These are phyloP conservation scores for Fusarium heterosporum DNA, from an alignment of 2,329 filamentous ascomycete genomes.

Conservation along the genomic window DNA sequence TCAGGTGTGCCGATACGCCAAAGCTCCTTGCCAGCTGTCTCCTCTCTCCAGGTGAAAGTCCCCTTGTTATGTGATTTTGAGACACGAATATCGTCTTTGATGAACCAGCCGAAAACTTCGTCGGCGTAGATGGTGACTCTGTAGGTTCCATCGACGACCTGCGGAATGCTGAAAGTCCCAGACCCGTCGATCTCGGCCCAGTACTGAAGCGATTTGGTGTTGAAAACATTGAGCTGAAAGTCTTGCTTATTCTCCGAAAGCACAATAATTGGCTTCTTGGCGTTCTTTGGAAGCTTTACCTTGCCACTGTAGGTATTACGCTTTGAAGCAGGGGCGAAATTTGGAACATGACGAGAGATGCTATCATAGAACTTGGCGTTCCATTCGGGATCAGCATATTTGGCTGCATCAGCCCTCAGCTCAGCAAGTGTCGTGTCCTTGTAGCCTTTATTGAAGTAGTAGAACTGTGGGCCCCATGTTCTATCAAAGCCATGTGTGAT, in stretches of 20 bases:
- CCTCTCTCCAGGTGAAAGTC: constrained; percentile 25
- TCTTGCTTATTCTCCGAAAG: constrained; percentile 52
- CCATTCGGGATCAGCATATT: constrained; percentile 28
- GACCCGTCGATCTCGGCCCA: constrained; percentile 63
- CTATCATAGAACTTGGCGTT: constrained; percentile 40
- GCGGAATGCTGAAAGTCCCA: constrained; percentile 51
- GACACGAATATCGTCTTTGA: constrained; percentile 56
- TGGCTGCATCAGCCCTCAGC: constrained; percentile 26
- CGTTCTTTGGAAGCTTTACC: constrained; percentile 28
- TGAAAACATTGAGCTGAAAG: constrained; percentile 57
- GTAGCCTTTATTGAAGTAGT: constrained; percentile 64
- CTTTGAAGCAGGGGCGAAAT: constrained; percentile 21
- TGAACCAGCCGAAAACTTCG: constrained; percentile 34
- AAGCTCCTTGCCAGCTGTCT: constrained; percentile 26
- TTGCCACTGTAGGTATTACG: constrained; percentile 26
- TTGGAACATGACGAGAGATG: constrained; percentile 26
- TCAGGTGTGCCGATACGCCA: constrained; percentile 52
- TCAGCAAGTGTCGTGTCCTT: constrained; percentile 7
- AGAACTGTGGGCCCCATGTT: constrained; percentile 72
- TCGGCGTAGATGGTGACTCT: constrained; percentile 38
- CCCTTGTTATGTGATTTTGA: constrained; percentile 1
- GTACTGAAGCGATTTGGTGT: constrained; percentile 67
- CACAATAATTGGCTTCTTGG: constrained; percentile 60
- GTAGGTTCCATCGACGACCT: constrained; percentile 30
- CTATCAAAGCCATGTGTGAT: constrained; percentile 73